Evolutionary conservation across 192 early-diverging fungal genomes (phyloP).

Genomic region (Coemansia sp.): DNA sequence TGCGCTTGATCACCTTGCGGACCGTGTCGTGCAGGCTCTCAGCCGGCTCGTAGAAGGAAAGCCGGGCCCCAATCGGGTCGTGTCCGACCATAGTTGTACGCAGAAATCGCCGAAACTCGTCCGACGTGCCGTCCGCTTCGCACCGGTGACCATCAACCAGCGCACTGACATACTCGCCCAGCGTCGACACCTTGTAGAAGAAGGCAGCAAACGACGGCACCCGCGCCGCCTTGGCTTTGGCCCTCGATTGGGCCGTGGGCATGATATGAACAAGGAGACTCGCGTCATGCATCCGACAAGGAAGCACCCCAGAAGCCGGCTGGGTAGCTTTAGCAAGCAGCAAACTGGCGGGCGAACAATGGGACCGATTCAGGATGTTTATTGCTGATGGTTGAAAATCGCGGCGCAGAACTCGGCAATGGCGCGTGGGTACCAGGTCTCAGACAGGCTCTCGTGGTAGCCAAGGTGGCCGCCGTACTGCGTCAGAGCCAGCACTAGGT

Average conservation of each 20-base stretch:
- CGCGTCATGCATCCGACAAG: too few species aligned
- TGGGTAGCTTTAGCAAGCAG: neutral
- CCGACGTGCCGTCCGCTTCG: slow-evolving; percentile 1
- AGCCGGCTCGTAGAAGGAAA: slow-evolving; percentile 19
- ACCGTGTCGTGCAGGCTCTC: slow-evolving; percentile 34
- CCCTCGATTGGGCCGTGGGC: neutral
- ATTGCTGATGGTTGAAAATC: slow-evolving; percentile 21
- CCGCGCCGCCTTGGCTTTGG: neutral
- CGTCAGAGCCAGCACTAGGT: slow-evolving; percentile 70
- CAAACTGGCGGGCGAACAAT: too few species aligned
- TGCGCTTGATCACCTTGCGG: slow-evolving; percentile 12
- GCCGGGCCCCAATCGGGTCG: neutral
- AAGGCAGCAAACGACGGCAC: slow-evolving; percentile 7
- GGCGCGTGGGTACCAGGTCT: slow-evolving; percentile 60
- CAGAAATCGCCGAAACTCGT: slow-evolving; percentile 22
- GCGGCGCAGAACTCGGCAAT: slow-evolving; percentile 66
- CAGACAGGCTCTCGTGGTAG: slow-evolving; percentile 65
- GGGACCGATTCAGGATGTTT: too few species aligned
- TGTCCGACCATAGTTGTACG: slow-evolving; percentile 35
- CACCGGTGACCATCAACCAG: slow-evolving; percentile 22
- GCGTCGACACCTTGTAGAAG: slow-evolving; percentile 17
- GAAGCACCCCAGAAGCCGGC: neutral
- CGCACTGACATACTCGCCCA: slow-evolving; percentile 30
- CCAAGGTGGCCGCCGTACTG: slow-evolving; percentile 86
- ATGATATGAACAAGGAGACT: too few species aligned